phyloP scores from a whole-genome alignment of 1,139 yeast species.

The Meyerozyma sp. region DNA sequence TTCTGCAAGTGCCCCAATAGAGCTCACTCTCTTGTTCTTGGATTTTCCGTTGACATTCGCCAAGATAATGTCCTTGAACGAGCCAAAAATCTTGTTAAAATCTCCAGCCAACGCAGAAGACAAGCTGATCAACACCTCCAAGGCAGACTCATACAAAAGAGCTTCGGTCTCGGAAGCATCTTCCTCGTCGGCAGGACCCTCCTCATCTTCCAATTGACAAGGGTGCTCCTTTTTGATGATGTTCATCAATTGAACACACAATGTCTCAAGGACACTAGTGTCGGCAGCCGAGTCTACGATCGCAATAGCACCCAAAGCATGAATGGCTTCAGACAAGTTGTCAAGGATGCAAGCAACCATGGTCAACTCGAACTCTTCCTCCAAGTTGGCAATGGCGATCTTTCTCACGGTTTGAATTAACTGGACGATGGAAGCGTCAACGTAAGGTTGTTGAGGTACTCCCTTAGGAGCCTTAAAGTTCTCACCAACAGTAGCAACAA shows the following conservation, averaged over 20 bases:
- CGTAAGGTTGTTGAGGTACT: constrained; percentile 58
- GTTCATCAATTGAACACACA: constrained; percentile 66
- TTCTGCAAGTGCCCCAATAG: constrained; percentile 90
- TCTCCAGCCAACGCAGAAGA: constrained; percentile 71
- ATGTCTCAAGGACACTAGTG: constrained; percentile 55
- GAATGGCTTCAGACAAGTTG: constrained; percentile 64
- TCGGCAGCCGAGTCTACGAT: constrained; percentile 54
- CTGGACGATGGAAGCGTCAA: constrained; percentile 51
- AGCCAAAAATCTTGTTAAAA: constrained; percentile 65
- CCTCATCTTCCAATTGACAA: constrained; percentile 62
- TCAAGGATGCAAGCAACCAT: constrained; percentile 81
- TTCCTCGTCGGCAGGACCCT: constrained; percentile 49
- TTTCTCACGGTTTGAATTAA: constrained; percentile 65
- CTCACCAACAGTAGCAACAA: constrained; percentile 49
- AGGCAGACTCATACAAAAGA: constrained; percentile 74
- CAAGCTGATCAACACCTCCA: constrained; percentile 77
- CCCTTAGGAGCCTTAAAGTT: constrained; percentile 64
- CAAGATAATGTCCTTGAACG: constrained; percentile 65
- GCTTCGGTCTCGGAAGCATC: constrained; percentile 88
- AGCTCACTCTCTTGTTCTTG: constrained; percentile 71
- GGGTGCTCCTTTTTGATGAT: constrained; percentile 77
- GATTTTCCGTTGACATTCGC: constrained; percentile 60
- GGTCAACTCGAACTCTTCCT: constrained; percentile 74
- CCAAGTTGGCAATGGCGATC: constrained; percentile 56
- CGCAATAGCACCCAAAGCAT: constrained; percentile 70